Conservation (phyloP, 148 eudicot genomes). For the Tetragonia tetragonoides region DNA sequence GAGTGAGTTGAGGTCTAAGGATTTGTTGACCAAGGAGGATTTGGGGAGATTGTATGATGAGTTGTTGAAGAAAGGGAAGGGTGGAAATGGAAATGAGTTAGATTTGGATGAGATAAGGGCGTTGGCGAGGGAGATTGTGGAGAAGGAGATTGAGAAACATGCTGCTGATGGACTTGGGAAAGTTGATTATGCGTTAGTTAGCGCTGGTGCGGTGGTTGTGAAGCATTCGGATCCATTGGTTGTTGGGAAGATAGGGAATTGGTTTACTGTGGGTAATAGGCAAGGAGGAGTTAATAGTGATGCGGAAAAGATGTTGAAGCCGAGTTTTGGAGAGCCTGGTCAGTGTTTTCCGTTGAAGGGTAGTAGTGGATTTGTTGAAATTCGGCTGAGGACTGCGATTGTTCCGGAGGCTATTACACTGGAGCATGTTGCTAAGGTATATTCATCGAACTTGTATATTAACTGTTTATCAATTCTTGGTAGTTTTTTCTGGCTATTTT, state of each 20-base stretch:
- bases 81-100: constrained; percentile 25
- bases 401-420: constrained; percentile 79
- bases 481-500: neutral
- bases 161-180: constrained; percentile 91
- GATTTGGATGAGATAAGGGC: constrained; percentile 59
- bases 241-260: constrained; percentile 29
- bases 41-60: constrained; percentile 50
- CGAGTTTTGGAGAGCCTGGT: constrained; percentile 94
- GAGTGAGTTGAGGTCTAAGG: constrained; percentile 33
- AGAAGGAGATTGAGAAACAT: constrained; percentile 72
- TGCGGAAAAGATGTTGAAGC: constrained; percentile 65
- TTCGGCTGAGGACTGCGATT: constrained; percentile 69
- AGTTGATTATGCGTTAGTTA: constrained; percentile 70
- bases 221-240: constrained; percentile 57
- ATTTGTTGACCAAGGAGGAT: constrained; percentile 53
- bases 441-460: neutral
- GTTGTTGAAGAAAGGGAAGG: constrained; percentile 40
- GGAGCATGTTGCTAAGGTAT: constrained; percentile 89
- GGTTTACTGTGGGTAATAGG: constrained; percentile 21
- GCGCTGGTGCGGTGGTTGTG: constrained; percentile 59
- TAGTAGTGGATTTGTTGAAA: constrained; percentile 64
- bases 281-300: constrained; percentile 43
- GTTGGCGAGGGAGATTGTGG: constrained; percentile 68
- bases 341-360: constrained; percentile 87
- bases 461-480: neutral